Percentiles rank a stretch among this genome's conserved stretches.
These are phyloP conservation scores for Ophiostoma himal-ulmi DNA, from an alignment of 2,329 filamentous ascomycete genomes.

Conservation along the genomic window DNA sequence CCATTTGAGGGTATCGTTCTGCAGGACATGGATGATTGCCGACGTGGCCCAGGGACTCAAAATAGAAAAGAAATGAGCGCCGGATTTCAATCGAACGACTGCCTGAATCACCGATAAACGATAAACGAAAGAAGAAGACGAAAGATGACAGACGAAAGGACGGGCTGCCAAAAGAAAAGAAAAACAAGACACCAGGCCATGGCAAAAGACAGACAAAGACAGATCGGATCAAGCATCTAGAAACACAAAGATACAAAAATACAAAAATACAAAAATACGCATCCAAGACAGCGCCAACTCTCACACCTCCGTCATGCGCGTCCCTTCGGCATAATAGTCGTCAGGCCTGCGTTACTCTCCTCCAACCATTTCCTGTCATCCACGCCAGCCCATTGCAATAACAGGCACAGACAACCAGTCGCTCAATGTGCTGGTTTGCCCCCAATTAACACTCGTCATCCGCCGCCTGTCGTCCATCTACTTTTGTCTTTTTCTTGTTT, in stretches of 20 bases:
- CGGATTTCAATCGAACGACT: neutral
- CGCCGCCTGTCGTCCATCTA: neutral
- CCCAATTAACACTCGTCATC: neutral
- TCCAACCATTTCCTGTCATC: slow-evolving; percentile 10
- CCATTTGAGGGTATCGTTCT: neutral
- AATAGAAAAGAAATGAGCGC: neutral
- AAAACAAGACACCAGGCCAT: neutral
- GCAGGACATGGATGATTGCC: neutral
- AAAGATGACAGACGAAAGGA: neutral
- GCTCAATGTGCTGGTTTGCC: neutral
- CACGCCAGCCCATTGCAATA: neutral
- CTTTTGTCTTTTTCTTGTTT: neutral
- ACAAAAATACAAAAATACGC: neutral
- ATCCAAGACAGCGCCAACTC: slow-evolving; percentile 6
- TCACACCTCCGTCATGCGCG: neutral
- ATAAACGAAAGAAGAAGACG: neutral
- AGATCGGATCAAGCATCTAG: neutral
- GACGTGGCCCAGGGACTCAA: neutral
- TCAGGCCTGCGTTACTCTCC: neutral
- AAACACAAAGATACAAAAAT: neutral
- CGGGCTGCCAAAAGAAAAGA: neutral
- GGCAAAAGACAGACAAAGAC: neutral
- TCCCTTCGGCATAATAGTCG: neutral
- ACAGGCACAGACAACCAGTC: neutral
- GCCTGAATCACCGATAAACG: neutral